Percentiles rank a stretch among this genome's conserved stretches.
Conservation (phyloP, 305 asterid genomes). For the Ruellia speciosa region DNA sequence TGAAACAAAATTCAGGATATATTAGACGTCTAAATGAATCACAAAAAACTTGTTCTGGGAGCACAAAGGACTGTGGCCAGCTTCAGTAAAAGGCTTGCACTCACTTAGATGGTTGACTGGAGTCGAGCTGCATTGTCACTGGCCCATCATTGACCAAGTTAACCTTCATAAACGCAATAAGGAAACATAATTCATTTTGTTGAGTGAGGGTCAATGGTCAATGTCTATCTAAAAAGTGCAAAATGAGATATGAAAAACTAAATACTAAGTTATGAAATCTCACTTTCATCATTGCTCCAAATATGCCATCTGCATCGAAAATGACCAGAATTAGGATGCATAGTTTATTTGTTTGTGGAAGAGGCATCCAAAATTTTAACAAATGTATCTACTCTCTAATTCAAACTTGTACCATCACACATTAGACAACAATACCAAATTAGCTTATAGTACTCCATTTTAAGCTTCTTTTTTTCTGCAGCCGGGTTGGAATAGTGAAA, state of each 20-base stretch:
- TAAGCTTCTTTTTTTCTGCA: neutral
- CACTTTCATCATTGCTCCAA: conserved; percentile 94
- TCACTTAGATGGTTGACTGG: conserved; percentile 59
- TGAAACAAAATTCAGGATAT: conserved; percentile 21
- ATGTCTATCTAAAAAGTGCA: neutral
- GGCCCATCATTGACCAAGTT: conserved; percentile 90
- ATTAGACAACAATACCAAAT: neutral
- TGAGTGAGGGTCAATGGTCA: too few relatives aligned
- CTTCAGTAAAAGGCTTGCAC: conserved; percentile 13
- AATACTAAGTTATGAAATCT: conserved; percentile 26
- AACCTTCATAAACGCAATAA: conserved; percentile 34
- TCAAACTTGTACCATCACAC: neutral
- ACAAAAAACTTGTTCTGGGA: neutral
- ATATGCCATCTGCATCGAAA: conserved; percentile 65
- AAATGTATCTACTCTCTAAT: neutral
- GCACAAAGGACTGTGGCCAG: too few relatives aligned
- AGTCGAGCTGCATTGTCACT: conserved; percentile 88
- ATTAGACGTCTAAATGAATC: neutral
- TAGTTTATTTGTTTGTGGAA: neutral
- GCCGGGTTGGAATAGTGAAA: neutral
- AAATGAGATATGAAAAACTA: neutral
- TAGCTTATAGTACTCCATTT: neutral
- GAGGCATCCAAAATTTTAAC: too few relatives aligned
- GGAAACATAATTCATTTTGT: neutral
- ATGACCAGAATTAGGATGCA: neutral